Percentiles rank a stretch among this genome's conserved stretches.
Evolutionary conservation across 179 eudicot species (phyloP).

Genomic region (Drosera spatulata): DNA sequence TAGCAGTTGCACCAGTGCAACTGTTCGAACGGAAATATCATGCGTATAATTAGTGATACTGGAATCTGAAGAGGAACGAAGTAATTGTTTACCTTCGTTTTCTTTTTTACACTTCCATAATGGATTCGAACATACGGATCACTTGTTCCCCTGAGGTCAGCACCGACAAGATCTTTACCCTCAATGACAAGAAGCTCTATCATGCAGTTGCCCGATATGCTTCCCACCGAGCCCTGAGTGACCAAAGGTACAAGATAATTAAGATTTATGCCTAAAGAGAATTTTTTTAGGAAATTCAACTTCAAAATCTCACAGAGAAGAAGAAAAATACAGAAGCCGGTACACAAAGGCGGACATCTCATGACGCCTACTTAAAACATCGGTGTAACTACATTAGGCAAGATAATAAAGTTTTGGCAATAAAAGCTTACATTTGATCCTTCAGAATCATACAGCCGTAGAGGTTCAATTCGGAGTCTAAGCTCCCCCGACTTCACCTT

Average conservation of each 20-base stretch:
- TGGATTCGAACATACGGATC: conserved; percentile 91
- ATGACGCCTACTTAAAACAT: no score
- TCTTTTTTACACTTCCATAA: conserved; percentile 66
- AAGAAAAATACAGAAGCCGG: background rate
- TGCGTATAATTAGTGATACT: no score
- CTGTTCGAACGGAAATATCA: no score
- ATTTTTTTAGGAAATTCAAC: background rate
- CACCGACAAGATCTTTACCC: conserved; percentile 86
- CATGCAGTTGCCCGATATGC: conserved; percentile 41
- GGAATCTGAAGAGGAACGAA: background rate
- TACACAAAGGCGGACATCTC: background rate
- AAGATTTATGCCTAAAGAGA: no score
- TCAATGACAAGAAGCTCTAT: conserved; percentile 76
- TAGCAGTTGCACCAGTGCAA: no score
- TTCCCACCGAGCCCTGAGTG: conserved; percentile 25
- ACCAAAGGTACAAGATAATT: conserved; percentile 1
- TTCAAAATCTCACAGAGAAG: background rate
- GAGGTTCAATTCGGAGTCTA: conserved; percentile 71
- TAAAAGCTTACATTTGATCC: conserved; percentile 35
- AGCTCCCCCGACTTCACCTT: conserved; percentile 85
- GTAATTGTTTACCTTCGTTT: conserved; percentile 47
- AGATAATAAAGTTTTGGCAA: background rate
- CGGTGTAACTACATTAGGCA: background rate
- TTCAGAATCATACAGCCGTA: conserved; percentile 26
- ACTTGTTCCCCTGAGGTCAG: conserved; percentile 93